Evolutionary conservation across 1,139 yeast genomes (phyloP).

Genomic region (Candida frijolesensis): DNA sequence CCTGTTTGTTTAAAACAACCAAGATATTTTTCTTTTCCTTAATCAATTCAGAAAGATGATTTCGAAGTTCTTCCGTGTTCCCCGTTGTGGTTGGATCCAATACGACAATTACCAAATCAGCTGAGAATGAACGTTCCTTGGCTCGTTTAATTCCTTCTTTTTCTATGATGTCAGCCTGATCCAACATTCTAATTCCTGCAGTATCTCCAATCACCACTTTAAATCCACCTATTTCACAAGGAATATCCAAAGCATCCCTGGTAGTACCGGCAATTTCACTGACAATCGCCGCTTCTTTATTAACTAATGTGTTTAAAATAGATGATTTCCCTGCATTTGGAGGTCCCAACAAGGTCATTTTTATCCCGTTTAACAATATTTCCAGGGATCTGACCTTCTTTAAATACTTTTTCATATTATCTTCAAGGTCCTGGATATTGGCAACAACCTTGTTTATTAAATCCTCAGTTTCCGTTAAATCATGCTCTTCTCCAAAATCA

Average conservation of each 20-base stretch:
- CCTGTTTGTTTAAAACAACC: slow-evolving; percentile 63
- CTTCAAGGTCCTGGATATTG: slow-evolving; percentile 42
- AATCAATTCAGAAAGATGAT: slow-evolving; percentile 24
- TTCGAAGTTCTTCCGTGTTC: slow-evolving; percentile 24
- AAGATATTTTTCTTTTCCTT: slow-evolving; percentile 30
- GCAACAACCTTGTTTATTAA: slow-evolving; percentile 53
- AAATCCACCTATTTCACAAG: slow-evolving; percentile 79
- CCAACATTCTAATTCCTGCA: slow-evolving; percentile 76
- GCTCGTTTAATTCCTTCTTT: slow-evolving; percentile 84
- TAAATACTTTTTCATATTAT: slow-evolving; percentile 52
- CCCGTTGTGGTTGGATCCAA: slow-evolving; percentile 16
- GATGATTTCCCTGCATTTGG: slow-evolving; percentile 98
- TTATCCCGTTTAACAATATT: slow-evolving; percentile 71
- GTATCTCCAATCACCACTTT: slow-evolving; percentile 88
- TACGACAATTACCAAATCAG: slow-evolving; percentile 63
- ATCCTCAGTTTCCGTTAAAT: slow-evolving; percentile 60
- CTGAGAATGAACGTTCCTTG: slow-evolving; percentile 51
- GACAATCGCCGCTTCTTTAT: slow-evolving; percentile 87
- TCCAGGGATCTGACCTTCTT: slow-evolving; percentile 59
- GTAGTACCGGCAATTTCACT: slow-evolving; percentile 95
- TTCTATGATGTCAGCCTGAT: slow-evolving; percentile 63
- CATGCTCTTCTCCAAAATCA: slow-evolving; percentile 96
- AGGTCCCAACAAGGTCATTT: slow-evolving; percentile 77
- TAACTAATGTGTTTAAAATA: slow-evolving; percentile 68
- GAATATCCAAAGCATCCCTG: slow-evolving; percentile 82